phyloP scores from a whole-genome alignment of 2,329 filamentous ascomycete species.

The Alternaria novae-zelandiae region DNA sequence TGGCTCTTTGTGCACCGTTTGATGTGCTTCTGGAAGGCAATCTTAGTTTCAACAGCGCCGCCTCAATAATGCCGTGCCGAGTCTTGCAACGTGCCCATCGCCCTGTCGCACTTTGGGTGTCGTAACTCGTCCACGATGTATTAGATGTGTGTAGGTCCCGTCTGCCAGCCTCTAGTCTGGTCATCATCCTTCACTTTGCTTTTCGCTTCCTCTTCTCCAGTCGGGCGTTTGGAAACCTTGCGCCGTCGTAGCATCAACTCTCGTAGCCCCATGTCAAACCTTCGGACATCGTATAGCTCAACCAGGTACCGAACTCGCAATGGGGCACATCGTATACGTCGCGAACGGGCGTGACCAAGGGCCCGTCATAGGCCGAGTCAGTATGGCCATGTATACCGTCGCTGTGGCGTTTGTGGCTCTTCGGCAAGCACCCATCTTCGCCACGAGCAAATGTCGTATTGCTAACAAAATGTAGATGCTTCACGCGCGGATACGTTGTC shows the following conservation, averaged over 20 bases:
- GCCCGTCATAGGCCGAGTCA: constrained; percentile 30
- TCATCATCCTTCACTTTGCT: not conserved
- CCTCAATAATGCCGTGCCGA: constrained; percentile 6
- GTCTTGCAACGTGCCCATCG: constrained; percentile 7
- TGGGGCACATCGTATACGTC: constrained; percentile 30
- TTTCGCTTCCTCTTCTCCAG: not conserved
- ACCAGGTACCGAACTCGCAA: constrained; percentile 6
- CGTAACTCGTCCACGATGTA: constrained; percentile 8
- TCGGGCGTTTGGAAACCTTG: constrained; percentile 1
- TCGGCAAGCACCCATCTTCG: constrained; percentile 12
- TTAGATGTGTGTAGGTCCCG: constrained; percentile 11
- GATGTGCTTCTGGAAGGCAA: constrained; percentile 10
- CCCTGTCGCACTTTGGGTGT: constrained; percentile 9
- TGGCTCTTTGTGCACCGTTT: constrained; percentile 4
- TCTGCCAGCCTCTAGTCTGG: not conserved
- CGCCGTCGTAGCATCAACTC: not conserved
- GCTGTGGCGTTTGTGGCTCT: constrained; percentile 31
- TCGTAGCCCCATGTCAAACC: constrained; percentile 16
- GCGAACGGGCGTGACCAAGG: constrained; percentile 21
- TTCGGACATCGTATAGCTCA: constrained; percentile 11
- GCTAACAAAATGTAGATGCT: constrained; percentile 22
- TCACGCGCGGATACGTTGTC: constrained; percentile 33
- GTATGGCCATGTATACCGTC: constrained; percentile 27
- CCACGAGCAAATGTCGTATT: not conserved
- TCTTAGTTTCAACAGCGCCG: constrained; percentile 13